phyloP scores from a whole-genome alignment of 805 yeast genomes.

The Lipomyces anomalus region DNA sequence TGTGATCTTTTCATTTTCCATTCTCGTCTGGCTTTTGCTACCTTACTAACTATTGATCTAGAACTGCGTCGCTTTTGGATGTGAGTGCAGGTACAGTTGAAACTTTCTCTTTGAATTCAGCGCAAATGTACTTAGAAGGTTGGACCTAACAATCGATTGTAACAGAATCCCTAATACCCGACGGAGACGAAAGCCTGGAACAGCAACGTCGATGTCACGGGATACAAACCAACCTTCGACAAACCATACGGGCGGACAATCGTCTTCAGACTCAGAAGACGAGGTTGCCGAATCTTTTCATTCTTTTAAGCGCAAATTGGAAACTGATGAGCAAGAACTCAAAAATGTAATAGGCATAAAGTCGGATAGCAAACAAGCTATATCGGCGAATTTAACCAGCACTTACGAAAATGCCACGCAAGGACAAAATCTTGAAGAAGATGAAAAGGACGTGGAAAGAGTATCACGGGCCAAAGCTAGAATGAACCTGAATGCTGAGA shows the following conservation, averaged over 20 bases:
- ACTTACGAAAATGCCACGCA: no score
- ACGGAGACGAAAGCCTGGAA: conserved; percentile 42
- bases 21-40: conserved; percentile 5
- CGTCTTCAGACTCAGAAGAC: neutral
- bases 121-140: conserved; percentile 26
- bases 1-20: conserved; percentile 6
- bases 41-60: conserved; percentile 3
- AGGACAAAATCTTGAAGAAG: no score
- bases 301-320: no score
- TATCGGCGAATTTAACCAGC: no score
- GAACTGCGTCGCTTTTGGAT: conserved; percentile 32
- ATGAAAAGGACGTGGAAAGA: neutral
- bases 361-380: no score
- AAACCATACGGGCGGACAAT: no score
- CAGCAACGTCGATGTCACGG: conserved; percentile 2
- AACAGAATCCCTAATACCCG: conserved; percentile 65
- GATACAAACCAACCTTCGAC: no score
- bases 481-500: neutral
- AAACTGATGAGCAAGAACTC: no score
- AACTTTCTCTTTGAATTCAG: neutral
- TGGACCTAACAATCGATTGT: no score
- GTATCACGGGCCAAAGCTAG: neutral
- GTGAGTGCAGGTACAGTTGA: conserved; percentile 20
- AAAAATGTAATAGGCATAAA: no score
- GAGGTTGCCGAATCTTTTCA: neutral